Evolutionary conservation across 2,329 filamentous ascomycete species (phyloP).

Genomic region (Sporothrix dimorphospora): DNA sequence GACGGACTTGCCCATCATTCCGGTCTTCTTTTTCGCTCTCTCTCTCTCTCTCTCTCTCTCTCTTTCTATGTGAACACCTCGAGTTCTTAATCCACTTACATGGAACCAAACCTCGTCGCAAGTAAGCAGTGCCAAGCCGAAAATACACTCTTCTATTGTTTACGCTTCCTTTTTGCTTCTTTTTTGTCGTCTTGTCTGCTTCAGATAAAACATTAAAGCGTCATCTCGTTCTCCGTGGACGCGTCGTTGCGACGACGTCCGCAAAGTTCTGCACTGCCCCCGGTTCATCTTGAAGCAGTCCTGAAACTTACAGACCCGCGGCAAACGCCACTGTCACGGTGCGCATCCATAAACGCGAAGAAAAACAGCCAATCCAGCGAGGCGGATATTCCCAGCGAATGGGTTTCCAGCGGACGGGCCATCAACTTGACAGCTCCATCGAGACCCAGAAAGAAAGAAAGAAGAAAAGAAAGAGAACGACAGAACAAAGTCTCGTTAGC

Average conservation of each 20-base stretch:
- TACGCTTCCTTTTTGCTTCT: not conserved
- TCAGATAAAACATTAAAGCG: not conserved
- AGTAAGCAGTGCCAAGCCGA: conserved; percentile 17
- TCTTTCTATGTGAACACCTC: not conserved
- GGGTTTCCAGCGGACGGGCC: not conserved
- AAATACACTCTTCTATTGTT: not conserved
- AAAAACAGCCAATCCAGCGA: not conserved
- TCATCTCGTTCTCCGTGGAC: not conserved
- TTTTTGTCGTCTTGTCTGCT: conserved; percentile 26
- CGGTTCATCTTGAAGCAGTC: conserved; percentile 45
- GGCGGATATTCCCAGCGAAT: no score
- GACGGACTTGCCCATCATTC: not conserved
- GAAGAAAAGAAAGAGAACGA: not conserved
- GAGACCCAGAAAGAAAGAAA: not conserved
- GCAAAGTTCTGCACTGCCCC: conserved; percentile 18
- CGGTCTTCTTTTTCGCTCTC: not conserved
- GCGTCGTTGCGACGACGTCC: not conserved
- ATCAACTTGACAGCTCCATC: not conserved
- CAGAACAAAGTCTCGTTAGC: conserved; percentile 11
- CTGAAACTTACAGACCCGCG: conserved; percentile 43
- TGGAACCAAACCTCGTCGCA: conserved; percentile 2
- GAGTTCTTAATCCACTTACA: not conserved
- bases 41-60: no score
- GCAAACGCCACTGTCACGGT: not conserved
- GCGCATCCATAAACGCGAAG: not conserved